Percentiles rank a stretch among this genome's conserved stretches.
Evolutionary conservation across 371 early-diverging fungal genomes (phyloP).

Genomic region (Saksenaea oblongispora): DNA sequence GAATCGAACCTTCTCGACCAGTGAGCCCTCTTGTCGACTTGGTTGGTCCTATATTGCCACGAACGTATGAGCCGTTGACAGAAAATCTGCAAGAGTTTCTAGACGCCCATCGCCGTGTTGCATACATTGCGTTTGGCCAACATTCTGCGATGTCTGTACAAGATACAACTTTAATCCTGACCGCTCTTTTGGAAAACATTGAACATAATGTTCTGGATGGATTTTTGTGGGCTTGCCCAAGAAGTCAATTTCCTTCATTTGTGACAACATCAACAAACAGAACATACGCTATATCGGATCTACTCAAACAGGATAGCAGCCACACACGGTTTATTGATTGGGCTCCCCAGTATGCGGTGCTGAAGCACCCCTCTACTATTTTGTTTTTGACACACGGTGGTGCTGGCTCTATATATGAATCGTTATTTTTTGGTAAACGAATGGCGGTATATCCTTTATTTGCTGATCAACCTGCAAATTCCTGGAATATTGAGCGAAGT

Average conservation of each 20-base stretch:
- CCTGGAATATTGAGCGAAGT: not conserved
- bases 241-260: not conserved
- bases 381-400: conserved; percentile 49
- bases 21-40: conserved; percentile 33
- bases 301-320: not conserved
- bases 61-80: conserved; percentile 12
- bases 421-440: conserved; percentile 28
- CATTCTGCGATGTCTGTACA: conserved; percentile 7
- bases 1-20: conserved; percentile 32
- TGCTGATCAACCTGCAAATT: conserved; percentile 37
- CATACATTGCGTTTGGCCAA: conserved; percentile 43
- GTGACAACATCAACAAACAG: conserved; percentile 14
- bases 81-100: conserved; percentile 8
- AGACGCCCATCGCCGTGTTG: conserved; percentile 18
- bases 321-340: conserved; percentile 23
- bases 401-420: conserved; percentile 33
- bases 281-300: not conserved
- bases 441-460: conserved; percentile 33
- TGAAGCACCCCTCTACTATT: conserved; percentile 29
- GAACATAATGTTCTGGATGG: conserved; percentile 28
- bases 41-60: conserved; percentile 37
- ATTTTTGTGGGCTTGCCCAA: conserved; percentile 31
- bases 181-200: conserved; percentile 18
- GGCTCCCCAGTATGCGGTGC: conserved; percentile 45
- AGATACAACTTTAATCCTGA: conserved; percentile 12